Percentiles rank a stretch among this genome's conserved stretches.
These are phyloP conservation scores for Sphenostylis stenocarpa DNA, from an alignment of 306 rosid species.

Conservation along the genomic window DNA sequence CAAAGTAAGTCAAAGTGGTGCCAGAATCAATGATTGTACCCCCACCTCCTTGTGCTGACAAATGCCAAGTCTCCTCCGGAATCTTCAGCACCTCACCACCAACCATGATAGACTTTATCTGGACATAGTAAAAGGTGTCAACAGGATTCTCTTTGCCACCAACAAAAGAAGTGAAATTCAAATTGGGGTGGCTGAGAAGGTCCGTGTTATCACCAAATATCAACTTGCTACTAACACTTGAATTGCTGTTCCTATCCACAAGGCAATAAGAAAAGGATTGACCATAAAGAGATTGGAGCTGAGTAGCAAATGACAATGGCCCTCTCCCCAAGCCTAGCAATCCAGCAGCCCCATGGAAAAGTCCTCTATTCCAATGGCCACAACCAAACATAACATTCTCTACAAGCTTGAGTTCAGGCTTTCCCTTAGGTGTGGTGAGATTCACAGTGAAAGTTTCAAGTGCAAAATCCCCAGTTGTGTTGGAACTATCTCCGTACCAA, in stretches of 20 bases:
- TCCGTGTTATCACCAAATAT: constrained; percentile 75
- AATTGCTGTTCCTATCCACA: constrained; percentile 71
- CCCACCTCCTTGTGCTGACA: constrained; percentile 59
- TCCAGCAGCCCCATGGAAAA: constrained; percentile 88
- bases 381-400: constrained; percentile 87
- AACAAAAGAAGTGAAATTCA: constrained; percentile 72
- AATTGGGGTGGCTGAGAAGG: constrained; percentile 51
- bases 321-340: constrained; percentile 84
- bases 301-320: constrained; percentile 81
- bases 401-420: constrained; percentile 47
- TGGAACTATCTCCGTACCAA: constrained; percentile 89
- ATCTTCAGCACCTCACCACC: constrained; percentile 61
- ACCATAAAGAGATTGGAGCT: constrained; percentile 79
- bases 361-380: constrained; percentile 94
- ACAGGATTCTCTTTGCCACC: constrained; percentile 63
- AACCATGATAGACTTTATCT: constrained; percentile 60
- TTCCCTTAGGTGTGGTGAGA: constrained; percentile 51
- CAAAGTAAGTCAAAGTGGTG: constrained; percentile 75
- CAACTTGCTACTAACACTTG: constrained; percentile 75
- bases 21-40: constrained; percentile 92
- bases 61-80: constrained; percentile 62
- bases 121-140: constrained; percentile 81
- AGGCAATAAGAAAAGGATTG: constrained; percentile 87
- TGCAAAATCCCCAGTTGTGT: constrained; percentile 86
- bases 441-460: constrained; percentile 75